phyloP scores from a whole-genome alignment of 345 rosid genomes.

The Camelina laxa region DNA sequence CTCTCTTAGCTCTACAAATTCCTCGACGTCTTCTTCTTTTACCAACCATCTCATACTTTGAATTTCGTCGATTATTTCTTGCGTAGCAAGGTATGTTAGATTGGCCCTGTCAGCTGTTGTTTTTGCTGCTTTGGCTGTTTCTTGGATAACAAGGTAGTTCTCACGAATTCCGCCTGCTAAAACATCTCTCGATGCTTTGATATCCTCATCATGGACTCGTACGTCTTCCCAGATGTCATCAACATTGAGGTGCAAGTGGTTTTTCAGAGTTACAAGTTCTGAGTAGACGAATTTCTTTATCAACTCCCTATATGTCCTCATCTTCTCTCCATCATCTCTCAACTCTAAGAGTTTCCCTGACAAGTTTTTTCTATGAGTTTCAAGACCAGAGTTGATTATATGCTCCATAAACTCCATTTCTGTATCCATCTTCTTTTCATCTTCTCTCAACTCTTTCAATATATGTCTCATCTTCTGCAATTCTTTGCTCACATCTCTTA shows the following conservation, averaged over 20 bases:
- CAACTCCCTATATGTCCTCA: neutral
- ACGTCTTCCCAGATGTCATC: constrained; percentile 5
- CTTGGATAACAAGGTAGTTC: constrained; percentile 17
- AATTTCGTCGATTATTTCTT: neutral
- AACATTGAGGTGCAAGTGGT: neutral
- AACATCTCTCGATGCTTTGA: neutral
- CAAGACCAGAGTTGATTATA: neutral
- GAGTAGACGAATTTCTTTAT: neutral
- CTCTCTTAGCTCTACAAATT: constrained; percentile 6
- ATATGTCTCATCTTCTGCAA: constrained; percentile 14
- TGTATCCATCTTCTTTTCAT: constrained; percentile 20
- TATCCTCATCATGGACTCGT: neutral
- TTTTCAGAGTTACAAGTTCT: constrained; percentile 9
- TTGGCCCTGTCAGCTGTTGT: constrained; percentile 1
- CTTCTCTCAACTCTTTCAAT: constrained; percentile 25
- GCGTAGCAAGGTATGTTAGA: constrained; percentile 1
- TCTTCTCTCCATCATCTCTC: constrained; percentile 15
- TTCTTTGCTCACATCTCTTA: constrained; percentile 4
- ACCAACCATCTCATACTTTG: neutral
- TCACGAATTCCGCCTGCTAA: neutral
- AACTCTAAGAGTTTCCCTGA: neutral
- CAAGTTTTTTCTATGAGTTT: constrained; percentile 15
- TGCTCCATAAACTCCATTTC: constrained; percentile 14
- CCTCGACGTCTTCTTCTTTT: neutral
- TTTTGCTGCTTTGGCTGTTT: constrained; percentile 12